A percentile compares a stretch with the other conserved stretches of the same genome.
Conservation (phyloP, 116 monocot genomes). For the Thalassia testudinum region DNA sequence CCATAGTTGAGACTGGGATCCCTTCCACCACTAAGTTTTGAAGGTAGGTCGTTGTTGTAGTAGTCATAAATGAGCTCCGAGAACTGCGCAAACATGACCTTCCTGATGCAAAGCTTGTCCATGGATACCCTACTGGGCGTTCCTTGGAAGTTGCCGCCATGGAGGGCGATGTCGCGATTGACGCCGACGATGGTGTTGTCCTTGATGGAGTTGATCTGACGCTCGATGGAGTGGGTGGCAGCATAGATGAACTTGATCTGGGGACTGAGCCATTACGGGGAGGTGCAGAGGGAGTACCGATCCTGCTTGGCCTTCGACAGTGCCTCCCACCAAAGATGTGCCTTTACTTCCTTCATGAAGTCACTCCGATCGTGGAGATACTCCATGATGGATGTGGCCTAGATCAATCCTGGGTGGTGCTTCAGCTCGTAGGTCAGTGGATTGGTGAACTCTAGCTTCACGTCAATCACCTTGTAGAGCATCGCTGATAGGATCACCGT, state of each 20-base stretch:
- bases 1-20: too few relatives aligned
- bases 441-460: too few relatives aligned
- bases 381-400: slow-evolving; percentile 23
- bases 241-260: slow-evolving; percentile 52
- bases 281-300: slow-evolving; percentile 28
- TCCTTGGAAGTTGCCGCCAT: slow-evolving; percentile 10
- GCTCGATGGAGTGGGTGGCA: slow-evolving; percentile 48
- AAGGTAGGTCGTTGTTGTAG: slow-evolving; percentile 13
- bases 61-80: slow-evolving; percentile 7
- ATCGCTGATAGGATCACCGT: too few relatives aligned
- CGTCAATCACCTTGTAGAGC: too few relatives aligned
- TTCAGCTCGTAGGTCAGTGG: too few relatives aligned
- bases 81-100: too few relatives aligned
- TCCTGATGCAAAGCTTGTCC: slow-evolving; percentile 8
- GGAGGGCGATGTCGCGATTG: slow-evolving; percentile 22
- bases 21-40: slow-evolving; percentile 7
- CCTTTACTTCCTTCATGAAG: slow-evolving; percentile 15
- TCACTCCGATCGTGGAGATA: slow-evolving; percentile 14
- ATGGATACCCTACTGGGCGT: slow-evolving; percentile 8
- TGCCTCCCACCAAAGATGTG: slow-evolving; percentile 7
- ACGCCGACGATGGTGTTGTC: slow-evolving; percentile 15
- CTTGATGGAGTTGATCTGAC: slow-evolving; percentile 46
- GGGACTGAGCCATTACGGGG: slow-evolving; percentile 66
- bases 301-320: slow-evolving; percentile 22
- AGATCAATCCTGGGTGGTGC: too few relatives aligned